Percentiles rank a stretch among this genome's conserved stretches.
Evolutionary conservation across 495 filamentous ascomycete species (phyloP).

Genomic region (Penicillium coprophilum): DNA sequence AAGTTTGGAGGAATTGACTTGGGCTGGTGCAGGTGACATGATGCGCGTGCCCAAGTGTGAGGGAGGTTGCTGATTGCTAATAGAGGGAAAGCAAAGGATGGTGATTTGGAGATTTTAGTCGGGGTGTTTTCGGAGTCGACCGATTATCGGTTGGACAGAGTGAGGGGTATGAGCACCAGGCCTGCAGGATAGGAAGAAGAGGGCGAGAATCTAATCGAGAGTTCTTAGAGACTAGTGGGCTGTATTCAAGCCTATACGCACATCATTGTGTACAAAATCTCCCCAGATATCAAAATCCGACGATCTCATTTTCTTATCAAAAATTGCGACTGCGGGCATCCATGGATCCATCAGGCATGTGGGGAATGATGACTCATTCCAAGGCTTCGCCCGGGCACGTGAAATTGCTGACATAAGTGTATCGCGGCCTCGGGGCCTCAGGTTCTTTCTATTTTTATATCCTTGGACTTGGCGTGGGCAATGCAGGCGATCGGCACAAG

Average conservation of each 20-base stretch:
- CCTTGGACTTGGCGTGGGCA: slow-evolving; percentile 2
- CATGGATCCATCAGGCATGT: slow-evolving; percentile 1
- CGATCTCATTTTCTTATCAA: slow-evolving; percentile 13
- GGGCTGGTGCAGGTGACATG: slow-evolving; percentile 40
- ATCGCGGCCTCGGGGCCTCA: too few relatives aligned
- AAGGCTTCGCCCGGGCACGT: too few relatives aligned
- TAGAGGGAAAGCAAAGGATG: slow-evolving; percentile 11
- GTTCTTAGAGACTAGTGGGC: neutral
- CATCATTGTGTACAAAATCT: neutral
- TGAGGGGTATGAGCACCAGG: slow-evolving; percentile 30
- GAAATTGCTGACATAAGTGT: neutral
- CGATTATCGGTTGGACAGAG: slow-evolving; percentile 24
- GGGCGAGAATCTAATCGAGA: neutral
- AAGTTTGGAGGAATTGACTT: slow-evolving; percentile 38
- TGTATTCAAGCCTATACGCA: neutral
- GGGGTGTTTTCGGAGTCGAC: slow-evolving; percentile 31
- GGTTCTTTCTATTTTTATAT: slow-evolving; percentile 9
- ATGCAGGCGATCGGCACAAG: slow-evolving; percentile 10
- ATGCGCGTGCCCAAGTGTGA: slow-evolving; percentile 23
- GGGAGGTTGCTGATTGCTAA: slow-evolving; percentile 11
- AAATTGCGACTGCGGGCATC: neutral
- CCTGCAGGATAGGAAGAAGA: slow-evolving; percentile 13
- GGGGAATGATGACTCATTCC: slow-evolving; percentile 8
- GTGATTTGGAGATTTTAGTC: slow-evolving; percentile 21
- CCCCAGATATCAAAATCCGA: slow-evolving; percentile 2